phyloP scores from a whole-genome alignment of 306 rosid species.

The Pyrus communis region DNA sequence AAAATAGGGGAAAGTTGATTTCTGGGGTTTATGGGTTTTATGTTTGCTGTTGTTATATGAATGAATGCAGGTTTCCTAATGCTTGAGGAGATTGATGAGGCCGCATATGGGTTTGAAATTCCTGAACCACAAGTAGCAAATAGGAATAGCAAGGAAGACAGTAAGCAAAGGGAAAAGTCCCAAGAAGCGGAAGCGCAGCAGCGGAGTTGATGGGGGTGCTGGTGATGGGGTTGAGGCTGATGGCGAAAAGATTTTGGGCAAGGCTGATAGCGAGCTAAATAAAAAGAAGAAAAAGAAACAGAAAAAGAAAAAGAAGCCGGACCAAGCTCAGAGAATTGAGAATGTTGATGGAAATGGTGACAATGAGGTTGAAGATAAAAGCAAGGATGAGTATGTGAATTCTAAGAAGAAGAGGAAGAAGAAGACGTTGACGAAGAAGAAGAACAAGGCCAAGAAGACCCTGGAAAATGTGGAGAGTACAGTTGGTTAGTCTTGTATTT shows the following conservation, averaged over 20 bases:
- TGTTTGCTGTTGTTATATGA: background rate
- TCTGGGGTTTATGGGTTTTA: background rate
- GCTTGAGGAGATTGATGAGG: slow-evolving; percentile 85
- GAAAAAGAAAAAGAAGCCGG: slow-evolving; percentile 15
- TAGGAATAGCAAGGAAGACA: slow-evolving; percentile 18
- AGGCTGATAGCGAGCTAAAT: slow-evolving; percentile 23
- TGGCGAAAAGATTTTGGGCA: slow-evolving; percentile 14
- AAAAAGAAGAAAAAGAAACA: slow-evolving; percentile 31
- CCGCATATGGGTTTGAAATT: slow-evolving; percentile 52
- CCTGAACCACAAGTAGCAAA: slow-evolving; percentile 37
- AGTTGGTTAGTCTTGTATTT: slow-evolving; percentile 40
- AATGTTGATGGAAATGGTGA: slow-evolving; percentile 5
- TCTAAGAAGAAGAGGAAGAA: background rate
- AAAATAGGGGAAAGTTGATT: background rate
- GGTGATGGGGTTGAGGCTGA: slow-evolving; percentile 15
- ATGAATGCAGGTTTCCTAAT: slow-evolving; percentile 60
- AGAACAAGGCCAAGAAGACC: slow-evolving; percentile 13
- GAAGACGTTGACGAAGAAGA: background rate
- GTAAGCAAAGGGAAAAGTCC: slow-evolving; percentile 16
- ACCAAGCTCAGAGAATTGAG: slow-evolving; percentile 1
- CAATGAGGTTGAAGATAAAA: slow-evolving; percentile 11
- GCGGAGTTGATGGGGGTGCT: slow-evolving; percentile 11
- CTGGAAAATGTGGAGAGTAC: slow-evolving; percentile 19
- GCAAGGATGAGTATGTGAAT: background rate
- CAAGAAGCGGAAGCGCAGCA: slow-evolving; percentile 27